Conservation (phyloP, 106 monocot genomes). For the Dendrobium catenatum region DNA sequence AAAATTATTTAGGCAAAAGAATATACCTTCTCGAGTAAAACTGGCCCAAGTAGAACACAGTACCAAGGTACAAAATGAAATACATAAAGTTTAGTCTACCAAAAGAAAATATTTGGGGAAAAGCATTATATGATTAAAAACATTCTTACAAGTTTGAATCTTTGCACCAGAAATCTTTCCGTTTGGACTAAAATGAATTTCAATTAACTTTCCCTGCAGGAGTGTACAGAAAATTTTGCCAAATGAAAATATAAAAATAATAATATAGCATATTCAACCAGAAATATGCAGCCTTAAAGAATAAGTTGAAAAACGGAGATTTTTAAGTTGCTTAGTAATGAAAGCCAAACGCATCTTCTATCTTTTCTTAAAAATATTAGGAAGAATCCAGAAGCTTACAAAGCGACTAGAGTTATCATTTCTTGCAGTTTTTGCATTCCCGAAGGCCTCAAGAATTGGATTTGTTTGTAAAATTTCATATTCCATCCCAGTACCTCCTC, state of each 20-base stretch:
- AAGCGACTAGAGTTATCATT: slow-evolving; percentile 99
- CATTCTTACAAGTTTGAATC: slow-evolving; percentile 85
- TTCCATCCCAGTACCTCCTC: slow-evolving; percentile 95
- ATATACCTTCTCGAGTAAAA: slow-evolving; percentile 95
- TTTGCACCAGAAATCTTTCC: slow-evolving; percentile 95
- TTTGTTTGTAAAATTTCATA: slow-evolving; percentile 95
- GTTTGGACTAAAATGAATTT: slow-evolving; percentile 81
- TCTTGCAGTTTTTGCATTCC: slow-evolving; percentile 90
- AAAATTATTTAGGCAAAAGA: slow-evolving; percentile 6
- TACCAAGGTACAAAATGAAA: slow-evolving; percentile 10
- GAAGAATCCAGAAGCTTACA: slow-evolving; percentile 48
- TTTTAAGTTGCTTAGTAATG: neutral
- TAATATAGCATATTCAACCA: slow-evolving; percentile 8
- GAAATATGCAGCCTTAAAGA: neutral
- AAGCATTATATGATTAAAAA: neutral
- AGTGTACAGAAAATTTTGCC: neutral
- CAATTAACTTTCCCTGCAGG: slow-evolving; percentile 92
- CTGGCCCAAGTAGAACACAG: slow-evolving; percentile 21
- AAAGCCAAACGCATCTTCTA: neutral
- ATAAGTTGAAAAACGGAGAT: neutral
- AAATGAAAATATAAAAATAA: neutral
- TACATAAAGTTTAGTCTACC: slow-evolving; percentile 9
- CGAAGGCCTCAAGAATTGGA: slow-evolving; percentile 98
- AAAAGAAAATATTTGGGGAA: neutral
- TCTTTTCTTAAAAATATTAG: slow-evolving; percentile 2